Conservation (phyloP, 345 rosid genomes). For the Dovyalis caffra region DNA sequence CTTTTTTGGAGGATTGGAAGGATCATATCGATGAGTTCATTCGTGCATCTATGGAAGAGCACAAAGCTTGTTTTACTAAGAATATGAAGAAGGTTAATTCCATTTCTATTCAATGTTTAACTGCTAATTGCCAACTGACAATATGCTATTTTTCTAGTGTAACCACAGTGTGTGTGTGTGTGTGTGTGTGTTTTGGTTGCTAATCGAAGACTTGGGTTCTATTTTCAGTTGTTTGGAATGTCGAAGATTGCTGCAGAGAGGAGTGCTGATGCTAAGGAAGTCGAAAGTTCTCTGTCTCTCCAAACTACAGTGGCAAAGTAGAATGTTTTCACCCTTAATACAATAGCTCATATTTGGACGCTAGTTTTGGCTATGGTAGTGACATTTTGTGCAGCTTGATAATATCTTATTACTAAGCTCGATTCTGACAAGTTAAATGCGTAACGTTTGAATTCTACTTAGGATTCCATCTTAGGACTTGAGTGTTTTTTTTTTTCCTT, state of each 20-base stretch:
- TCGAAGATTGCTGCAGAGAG: constrained; percentile 71
- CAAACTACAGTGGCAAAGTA: constrained; percentile 52
- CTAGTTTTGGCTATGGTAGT: neutral
- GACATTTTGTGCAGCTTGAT: neutral
- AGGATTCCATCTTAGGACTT: neutral
- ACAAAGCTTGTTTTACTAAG: constrained; percentile 73
- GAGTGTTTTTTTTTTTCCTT: too few species aligned
- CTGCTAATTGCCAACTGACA: neutral
- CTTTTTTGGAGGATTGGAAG: constrained; percentile 74
- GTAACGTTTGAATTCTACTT: neutral
- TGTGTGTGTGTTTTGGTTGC: neutral
- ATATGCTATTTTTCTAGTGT: neutral
- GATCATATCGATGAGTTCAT: constrained; percentile 87
- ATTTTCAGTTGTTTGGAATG: constrained; percentile 77
- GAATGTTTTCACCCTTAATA: neutral
- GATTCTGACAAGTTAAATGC: neutral
- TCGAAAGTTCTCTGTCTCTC: constrained; percentile 61
- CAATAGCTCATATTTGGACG: neutral
- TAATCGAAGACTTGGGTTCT: neutral
- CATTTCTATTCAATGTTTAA: neutral
- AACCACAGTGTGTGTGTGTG: neutral
- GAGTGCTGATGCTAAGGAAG: constrained; percentile 53
- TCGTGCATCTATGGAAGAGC: constrained; percentile 84
- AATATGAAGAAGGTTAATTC: constrained; percentile 62
- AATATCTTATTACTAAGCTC: neutral